phyloP scores from a whole-genome alignment of 2,329 filamentous ascomycete species.

The Pseudogymnoascus sp. region DNA sequence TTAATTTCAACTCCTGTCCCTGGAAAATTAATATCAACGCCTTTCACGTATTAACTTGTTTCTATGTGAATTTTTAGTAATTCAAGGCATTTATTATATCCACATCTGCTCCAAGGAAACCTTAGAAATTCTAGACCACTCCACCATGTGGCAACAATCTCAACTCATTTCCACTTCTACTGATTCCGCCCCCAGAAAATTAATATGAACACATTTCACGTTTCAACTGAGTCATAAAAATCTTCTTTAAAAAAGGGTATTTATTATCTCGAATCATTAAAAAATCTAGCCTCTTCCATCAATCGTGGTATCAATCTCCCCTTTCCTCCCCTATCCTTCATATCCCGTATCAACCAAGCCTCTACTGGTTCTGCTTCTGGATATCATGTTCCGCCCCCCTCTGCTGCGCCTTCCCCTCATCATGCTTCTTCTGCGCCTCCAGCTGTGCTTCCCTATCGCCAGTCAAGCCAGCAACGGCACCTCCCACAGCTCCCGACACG shows the following conservation, averaged over 20 bases:
- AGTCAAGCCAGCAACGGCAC: slow-evolving; percentile 62
- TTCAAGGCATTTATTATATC: no score
- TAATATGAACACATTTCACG: not conserved
- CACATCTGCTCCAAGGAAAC: no score
- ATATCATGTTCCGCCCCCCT: slow-evolving; percentile 76
- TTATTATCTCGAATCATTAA: not conserved
- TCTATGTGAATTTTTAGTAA: no score
- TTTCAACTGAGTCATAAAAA: not conserved
- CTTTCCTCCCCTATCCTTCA: slow-evolving; percentile 39
- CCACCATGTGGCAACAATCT: no score
- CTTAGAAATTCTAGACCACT: no score
- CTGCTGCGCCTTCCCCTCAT: slow-evolving; percentile 76
- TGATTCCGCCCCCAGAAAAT: no score
- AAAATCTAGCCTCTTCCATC: not conserved
- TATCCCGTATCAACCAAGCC: not conserved
- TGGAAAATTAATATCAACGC: no score
- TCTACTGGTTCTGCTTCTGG: slow-evolving; percentile 44
- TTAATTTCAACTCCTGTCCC: no score
- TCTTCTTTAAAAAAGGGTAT: not conserved
- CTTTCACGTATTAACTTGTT: no score
- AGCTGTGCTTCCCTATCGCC: slow-evolving; percentile 60
- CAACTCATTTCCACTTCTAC: no score
- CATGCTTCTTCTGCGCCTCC: slow-evolving; percentile 61
- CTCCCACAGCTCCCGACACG: slow-evolving; percentile 63
- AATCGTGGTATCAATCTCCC: not conserved